phyloP scores from a whole-genome alignment of 2,329 filamentous ascomycete genomes.

The Akanthomyces dipterigenus region DNA sequence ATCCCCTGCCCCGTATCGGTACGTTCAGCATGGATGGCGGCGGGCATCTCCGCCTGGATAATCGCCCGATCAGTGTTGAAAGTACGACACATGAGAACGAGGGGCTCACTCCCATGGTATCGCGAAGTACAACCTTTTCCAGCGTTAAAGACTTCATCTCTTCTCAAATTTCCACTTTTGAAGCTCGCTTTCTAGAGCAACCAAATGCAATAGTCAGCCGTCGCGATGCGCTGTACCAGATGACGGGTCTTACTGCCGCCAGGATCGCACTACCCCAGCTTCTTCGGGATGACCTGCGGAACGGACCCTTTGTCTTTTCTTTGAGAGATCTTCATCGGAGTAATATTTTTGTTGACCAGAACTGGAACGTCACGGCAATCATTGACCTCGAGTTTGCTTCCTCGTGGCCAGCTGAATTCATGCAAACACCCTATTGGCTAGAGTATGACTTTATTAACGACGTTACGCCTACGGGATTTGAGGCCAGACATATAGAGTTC shows the following conservation, averaged over 20 bases:
- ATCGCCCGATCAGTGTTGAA: constrained; percentile 28
- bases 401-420: constrained; percentile 23
- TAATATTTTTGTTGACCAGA: constrained; percentile 31
- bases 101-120: no score
- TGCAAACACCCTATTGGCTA: constrained; percentile 25
- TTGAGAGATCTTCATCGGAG: constrained; percentile 34
- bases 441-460: constrained; percentile 25
- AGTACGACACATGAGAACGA: constrained; percentile 22
- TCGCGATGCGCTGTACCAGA: no score
- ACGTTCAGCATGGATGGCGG: constrained; percentile 20
- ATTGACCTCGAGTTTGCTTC: constrained; percentile 30
- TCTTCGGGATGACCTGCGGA: constrained; percentile 6
- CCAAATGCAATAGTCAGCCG: constrained; percentile 7
- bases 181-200: neutral
- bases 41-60: constrained; percentile 25
- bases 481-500: constrained; percentile 8
- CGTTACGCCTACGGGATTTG: neutral
- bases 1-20: constrained; percentile 23
- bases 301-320: constrained; percentile 27
- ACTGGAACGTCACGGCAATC: constrained; percentile 26
- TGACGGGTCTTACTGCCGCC: constrained; percentile 17
- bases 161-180: neutral
- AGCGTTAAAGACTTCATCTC: neutral
- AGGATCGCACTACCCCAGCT: constrained; percentile 17
- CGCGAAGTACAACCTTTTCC: no score